Percentiles rank a stretch among this genome's conserved stretches.
Evolutionary conservation across 106 monocot genomes (phyloP).

Genomic region (Dendrobium officinale): DNA sequence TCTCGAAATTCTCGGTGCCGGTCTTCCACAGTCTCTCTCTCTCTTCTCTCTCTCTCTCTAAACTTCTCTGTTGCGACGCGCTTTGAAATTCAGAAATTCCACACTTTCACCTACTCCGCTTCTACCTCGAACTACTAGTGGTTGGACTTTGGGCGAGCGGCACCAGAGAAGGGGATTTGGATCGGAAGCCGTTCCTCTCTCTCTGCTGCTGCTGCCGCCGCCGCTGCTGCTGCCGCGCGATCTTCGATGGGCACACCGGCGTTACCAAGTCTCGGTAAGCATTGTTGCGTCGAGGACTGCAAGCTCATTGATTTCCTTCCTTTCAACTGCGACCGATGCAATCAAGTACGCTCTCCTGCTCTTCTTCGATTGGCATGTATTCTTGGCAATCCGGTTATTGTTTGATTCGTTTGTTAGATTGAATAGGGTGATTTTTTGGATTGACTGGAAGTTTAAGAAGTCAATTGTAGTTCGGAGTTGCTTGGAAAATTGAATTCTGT

Average conservation of each 20-base stretch:
- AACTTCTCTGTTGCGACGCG: no score
- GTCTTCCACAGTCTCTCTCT: no score
- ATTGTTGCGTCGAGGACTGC: conserved; percentile 9
- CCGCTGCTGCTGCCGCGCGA: background rate
- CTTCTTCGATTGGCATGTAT: background rate
- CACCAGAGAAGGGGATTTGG: no score
- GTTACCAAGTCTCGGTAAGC: background rate
- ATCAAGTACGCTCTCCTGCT: background rate
- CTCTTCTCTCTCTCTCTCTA: no score
- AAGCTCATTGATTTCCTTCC: conserved; percentile 7
- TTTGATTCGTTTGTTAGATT: background rate
- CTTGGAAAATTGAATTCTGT: no score
- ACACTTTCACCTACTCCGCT: background rate
- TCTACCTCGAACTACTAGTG: background rate
- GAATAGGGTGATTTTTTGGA: background rate
- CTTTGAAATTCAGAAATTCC: background rate
- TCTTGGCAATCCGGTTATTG: background rate
- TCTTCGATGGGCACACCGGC: background rate
- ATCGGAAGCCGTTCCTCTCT: background rate
- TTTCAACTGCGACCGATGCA: conserved; percentile 10
- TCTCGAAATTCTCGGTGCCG: no score
- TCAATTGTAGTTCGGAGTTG: no score
- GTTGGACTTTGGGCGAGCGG: no score
- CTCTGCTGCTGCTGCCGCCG: background rate
- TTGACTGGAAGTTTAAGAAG: background rate